Evolutionary conservation across 352 stramenopile species (phyloP).

Genomic region (Pythium myriotylum): DNA sequence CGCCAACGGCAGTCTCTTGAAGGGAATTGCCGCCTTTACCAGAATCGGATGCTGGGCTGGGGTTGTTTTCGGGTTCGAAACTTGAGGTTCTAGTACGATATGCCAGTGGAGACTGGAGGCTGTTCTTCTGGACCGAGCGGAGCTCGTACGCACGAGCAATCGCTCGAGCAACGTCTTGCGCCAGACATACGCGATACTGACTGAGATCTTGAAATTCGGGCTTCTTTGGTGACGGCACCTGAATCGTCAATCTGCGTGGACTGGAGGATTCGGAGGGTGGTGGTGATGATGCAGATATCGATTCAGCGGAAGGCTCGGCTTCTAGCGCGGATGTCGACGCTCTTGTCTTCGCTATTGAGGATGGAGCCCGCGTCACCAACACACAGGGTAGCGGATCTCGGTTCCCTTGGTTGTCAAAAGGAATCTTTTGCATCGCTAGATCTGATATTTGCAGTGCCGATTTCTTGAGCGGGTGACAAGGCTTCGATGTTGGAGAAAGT

Average conservation of each 20-base stretch:
- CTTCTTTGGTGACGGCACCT: constrained; percentile 16
- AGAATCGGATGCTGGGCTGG: neutral
- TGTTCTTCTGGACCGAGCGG: constrained; percentile 18
- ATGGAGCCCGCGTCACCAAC: constrained; percentile 36
- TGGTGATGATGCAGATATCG: neutral
- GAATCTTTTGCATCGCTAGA: constrained; percentile 61
- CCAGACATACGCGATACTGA: constrained; percentile 34
- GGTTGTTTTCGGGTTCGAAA: constrained; percentile 45
- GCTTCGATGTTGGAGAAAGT: constrained; percentile 48
- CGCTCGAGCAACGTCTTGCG: constrained; percentile 46
- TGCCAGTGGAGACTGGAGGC: constrained; percentile 10
- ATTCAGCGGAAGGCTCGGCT: neutral
- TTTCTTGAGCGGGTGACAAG: constrained; percentile 46
- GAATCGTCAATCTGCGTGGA: constrained; percentile 16
- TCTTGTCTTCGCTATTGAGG: neutral
- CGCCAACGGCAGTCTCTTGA: neutral
- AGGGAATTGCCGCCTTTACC: too few relatives aligned
- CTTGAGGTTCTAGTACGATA: neutral
- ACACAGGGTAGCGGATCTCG: constrained; percentile 43
- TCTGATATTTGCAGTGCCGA: constrained; percentile 65
- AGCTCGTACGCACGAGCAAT: constrained; percentile 38
- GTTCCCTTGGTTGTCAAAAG: constrained; percentile 65
- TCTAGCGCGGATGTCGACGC: neutral
- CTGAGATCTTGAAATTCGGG: constrained; percentile 16
- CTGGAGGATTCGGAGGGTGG: neutral